phyloP scores from a whole-genome alignment of 805 yeast genomes.

The Kodamaea restingae region DNA sequence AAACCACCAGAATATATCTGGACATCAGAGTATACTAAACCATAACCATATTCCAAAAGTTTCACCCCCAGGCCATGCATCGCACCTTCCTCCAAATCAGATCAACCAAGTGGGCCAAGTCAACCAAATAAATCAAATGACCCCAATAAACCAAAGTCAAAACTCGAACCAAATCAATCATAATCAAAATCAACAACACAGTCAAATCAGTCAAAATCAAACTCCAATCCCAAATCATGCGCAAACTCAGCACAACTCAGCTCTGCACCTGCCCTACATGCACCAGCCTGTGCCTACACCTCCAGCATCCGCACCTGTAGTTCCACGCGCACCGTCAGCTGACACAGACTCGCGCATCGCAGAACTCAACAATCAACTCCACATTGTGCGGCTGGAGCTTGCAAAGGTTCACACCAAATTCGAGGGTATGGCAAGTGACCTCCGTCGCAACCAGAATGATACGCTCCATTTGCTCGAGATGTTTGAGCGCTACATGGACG shows the following conservation, averaged over 20 bases:
- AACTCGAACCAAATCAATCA: conserved; percentile 9
- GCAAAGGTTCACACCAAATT: conserved; percentile 40
- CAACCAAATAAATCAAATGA: no score
- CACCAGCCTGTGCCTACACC: conserved; percentile 8
- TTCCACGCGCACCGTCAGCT: conserved; percentile 9
- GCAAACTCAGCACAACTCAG: no score
- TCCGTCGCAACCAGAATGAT: conserved; percentile 49
- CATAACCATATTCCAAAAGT: conserved; percentile 16
- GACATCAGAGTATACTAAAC: conserved; percentile 10
- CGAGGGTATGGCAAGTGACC: conserved; percentile 46
- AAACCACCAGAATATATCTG: neutral
- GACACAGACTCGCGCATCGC: conserved; percentile 18
- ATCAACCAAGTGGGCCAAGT: no score
- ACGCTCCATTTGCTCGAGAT: conserved; percentile 49
- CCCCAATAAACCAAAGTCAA: no score
- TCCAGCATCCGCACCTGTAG: conserved; percentile 3
- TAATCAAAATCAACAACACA: conserved; percentile 5
- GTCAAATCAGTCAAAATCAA: no score
- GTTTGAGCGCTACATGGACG: conserved; percentile 25
- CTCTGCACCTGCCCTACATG: conserved; percentile 2
- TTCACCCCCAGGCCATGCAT: no score
- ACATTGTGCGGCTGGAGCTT: conserved; percentile 40
- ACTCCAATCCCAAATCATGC: neutral
- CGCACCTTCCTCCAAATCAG: no score
- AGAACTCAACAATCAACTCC: conserved; percentile 38